A percentile compares a stretch with the other conserved stretches of the same genome.
phyloP scores from a whole-genome alignment of 495 filamentous ascomycete species.

The Chlorociboria aeruginascens region DNA sequence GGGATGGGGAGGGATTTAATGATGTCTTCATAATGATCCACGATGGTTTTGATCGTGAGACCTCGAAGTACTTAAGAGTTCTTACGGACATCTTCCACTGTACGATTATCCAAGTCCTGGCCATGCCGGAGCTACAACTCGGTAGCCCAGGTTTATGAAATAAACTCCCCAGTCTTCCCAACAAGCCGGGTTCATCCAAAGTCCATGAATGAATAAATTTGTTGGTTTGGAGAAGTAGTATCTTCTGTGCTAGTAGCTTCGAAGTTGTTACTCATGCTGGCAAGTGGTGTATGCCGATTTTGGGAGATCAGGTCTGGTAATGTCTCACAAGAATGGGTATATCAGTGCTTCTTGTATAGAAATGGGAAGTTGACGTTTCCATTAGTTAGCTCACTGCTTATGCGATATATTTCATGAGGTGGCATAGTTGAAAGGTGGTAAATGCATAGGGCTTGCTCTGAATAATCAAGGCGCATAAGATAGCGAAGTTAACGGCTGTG shows the following conservation, averaged over 20 bases:
- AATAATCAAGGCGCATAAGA: too few species aligned
- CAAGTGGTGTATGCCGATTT: too few species aligned
- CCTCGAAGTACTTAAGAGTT: constrained; percentile 9
- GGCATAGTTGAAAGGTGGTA: too few species aligned
- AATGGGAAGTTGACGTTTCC: too few species aligned
- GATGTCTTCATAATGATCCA: constrained; percentile 11
- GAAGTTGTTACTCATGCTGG: not conserved
- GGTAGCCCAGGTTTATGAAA: constrained; percentile 8
- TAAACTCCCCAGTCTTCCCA: constrained; percentile 17
- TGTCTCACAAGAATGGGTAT: too few species aligned
- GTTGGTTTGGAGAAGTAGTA: constrained; percentile 2
- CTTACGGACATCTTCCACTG: constrained; percentile 5
- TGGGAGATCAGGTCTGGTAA: too few species aligned
- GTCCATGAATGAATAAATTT: constrained; percentile 16
- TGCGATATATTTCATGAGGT: too few species aligned
- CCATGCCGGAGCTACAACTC: constrained; percentile 15
- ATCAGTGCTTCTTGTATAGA: too few species aligned
- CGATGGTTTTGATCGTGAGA: constrained; percentile 7
- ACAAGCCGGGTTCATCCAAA: constrained; percentile 17
- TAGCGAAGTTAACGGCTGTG: too few species aligned
- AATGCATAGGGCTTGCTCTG: too few species aligned
- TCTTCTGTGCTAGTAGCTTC: not conserved
- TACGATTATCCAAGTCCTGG: constrained; percentile 13
- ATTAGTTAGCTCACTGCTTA: too few species aligned
- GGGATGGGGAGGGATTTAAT: constrained; percentile 8